Evolutionary conservation across 78 protist species (phyloP), one percentile per base, ranked within the genome.

Genomic region (Pelomyxa schiedti): DNA sequence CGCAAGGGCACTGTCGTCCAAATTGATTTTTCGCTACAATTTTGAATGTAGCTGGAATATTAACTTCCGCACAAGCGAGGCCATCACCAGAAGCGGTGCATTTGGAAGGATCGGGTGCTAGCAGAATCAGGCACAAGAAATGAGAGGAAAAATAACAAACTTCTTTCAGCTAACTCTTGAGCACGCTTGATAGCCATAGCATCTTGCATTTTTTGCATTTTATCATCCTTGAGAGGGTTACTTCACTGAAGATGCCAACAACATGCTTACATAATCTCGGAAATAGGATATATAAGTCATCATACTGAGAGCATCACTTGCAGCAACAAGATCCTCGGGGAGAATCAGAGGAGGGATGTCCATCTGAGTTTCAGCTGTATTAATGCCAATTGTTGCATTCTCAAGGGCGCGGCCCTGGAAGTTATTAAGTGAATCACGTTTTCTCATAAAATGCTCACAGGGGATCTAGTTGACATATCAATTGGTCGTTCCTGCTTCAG

Each of bases 331-430:
- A 75, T 86, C 90, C 8, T 36, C 38, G 35, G 90, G 74, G 42
- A 66, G 86, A 72, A 86, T 79, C 65, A 86, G 73, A 79, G 74
- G 72, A 39, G 90, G 86, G 41, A 86, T 75, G 30, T 7, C 67
- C 72, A 75, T 66, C 32, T 75, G 24, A 1, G 42, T 16, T 24
- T 75, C 72, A 2, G 79, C 79, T n/a, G 69, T 4, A 28, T 75
- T 42, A 3, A 4, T 47, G 42, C 67, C 79, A 6, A 24, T n/a
- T 29, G 4, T 58, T 36, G 79, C 79, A 58, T 70, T 7, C 38
- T 9, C 58, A 6, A 70, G 74, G 69, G 65, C 71, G 38, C 22
- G n/a, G 22, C 38, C 65, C 4, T 41, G 65, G 8, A 70, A 58
- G 8, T n/a, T 16, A 67, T 24, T 16, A 67, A 22, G 26, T 16